Percentiles rank a stretch among this genome's conserved stretches.
These are phyloP conservation scores for Actinidia arguta DNA, from an alignment of 179 eudicot species.

Conservation along the genomic window DNA sequence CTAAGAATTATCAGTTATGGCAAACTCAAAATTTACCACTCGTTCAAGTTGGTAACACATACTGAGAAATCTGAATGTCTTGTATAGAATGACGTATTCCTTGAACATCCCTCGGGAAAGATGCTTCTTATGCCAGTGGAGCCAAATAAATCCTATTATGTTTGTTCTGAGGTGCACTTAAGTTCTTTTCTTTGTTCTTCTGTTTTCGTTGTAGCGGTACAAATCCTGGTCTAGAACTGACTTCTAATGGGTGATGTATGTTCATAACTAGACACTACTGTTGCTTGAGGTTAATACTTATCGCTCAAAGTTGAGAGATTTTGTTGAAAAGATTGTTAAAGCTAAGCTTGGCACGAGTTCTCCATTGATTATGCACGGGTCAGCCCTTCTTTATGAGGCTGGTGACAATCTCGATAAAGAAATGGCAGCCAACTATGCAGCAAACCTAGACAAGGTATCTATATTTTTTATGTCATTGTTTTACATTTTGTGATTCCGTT, in stretches of 20 bases:
- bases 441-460: slow-evolving; percentile 94
- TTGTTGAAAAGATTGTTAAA: slow-evolving; percentile 83
- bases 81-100: slow-evolving; percentile 87
- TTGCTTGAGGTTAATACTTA: slow-evolving; percentile 83
- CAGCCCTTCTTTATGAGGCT: slow-evolving; percentile 84
- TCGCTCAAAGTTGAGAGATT: slow-evolving; percentile 77
- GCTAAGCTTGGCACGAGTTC: slow-evolving; percentile 90
- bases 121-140: slow-evolving; percentile 98
- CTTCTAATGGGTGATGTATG: slow-evolving; percentile 19
- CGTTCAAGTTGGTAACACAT: too few species aligned
- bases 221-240: background rate
- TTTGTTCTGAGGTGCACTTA: slow-evolving; percentile 80
- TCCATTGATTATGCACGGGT: slow-evolving; percentile 82
- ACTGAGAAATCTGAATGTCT: slow-evolving; percentile 9
- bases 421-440: slow-evolving; percentile 78
- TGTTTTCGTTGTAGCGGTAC: background rate
- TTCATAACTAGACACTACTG: slow-evolving; percentile 72
- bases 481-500: background rate
- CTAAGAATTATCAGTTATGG: background rate
- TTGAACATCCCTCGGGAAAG: slow-evolving; percentile 83
- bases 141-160: slow-evolving; percentile 86
- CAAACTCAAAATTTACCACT: too few species aligned
- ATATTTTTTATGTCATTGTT: slow-evolving; percentile 3
- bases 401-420: slow-evolving; percentile 96
- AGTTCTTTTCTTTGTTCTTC: slow-evolving; percentile 12